phyloP scores from a whole-genome alignment of 192 early-diverging fungal genomes.

The Spinellus fusiger region DNA sequence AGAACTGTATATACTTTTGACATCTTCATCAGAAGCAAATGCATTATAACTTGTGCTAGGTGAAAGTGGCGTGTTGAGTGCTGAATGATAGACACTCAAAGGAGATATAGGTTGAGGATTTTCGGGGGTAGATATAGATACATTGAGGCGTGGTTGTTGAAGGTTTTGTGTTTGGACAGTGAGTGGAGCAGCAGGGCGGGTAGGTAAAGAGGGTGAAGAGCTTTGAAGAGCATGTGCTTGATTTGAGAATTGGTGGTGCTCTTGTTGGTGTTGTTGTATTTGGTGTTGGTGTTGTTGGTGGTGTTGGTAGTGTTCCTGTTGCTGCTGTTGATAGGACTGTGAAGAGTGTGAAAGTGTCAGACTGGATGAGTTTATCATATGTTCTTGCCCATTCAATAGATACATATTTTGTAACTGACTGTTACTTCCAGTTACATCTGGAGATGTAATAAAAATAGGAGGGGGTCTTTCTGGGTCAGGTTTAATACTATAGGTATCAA shows the following conservation, averaged over 20 bases:
- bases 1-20: conserved; percentile 9
- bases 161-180: conserved; percentile 35
- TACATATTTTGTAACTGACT: background rate
- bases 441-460: conserved; percentile 51
- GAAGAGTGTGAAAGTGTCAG: background rate
- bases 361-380: background rate
- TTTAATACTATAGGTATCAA: conserved; percentile 17
- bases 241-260: conserved; percentile 9
- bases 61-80: conserved; percentile 49
- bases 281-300: conserved; percentile 38
- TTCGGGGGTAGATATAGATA: background rate
- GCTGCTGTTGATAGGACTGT: background rate
- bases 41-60: conserved; percentile 34
- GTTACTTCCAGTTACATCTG: conserved; percentile 28
- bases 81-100: conserved; percentile 39
- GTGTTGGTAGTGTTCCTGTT: conserved; percentile 5
- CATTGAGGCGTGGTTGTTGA: conserved; percentile 2
- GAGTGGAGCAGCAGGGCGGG: conserved; percentile 15
- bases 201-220: conserved; percentile 5
- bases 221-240: background rate
- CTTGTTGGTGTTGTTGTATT: conserved; percentile 23
- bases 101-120: conserved; percentile 14
- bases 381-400: background rate
- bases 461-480: conserved; percentile 29
- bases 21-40: conserved; percentile 13